Evolutionary conservation across 495 filamentous ascomycete genomes (phyloP).

Genomic region (Mytilinidion resinicola): DNA sequence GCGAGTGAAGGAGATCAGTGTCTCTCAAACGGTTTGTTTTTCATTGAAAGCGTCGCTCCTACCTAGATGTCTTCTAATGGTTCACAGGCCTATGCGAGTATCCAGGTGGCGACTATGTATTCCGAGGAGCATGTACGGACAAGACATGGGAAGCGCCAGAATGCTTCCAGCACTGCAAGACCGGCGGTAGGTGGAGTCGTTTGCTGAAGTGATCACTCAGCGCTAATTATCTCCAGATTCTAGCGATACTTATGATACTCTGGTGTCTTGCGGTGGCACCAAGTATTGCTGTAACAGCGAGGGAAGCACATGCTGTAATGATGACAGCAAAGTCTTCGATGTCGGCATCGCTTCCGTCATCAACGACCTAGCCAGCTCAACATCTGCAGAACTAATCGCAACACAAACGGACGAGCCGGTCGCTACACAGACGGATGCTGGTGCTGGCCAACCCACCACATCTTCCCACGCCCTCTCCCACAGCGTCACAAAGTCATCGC

Average conservation of each 20-base stretch:
- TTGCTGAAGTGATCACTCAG: too few species aligned
- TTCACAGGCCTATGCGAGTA: slow-evolving; percentile 13
- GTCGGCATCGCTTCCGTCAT: slow-evolving; percentile 9
- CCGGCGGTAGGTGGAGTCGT: slow-evolving; percentile 7
- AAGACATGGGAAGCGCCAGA: slow-evolving; percentile 8
- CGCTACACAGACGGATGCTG: neutral
- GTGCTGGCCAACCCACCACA: neutral
- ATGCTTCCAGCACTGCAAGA: slow-evolving; percentile 22
- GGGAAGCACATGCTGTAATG: slow-evolving; percentile 21
- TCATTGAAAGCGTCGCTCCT: too few species aligned
- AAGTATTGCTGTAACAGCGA: slow-evolving; percentile 19
- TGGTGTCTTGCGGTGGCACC: slow-evolving; percentile 13
- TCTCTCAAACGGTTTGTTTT: slow-evolving; percentile 13
- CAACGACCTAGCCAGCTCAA: slow-evolving; percentile 7
- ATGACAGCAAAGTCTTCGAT: slow-evolving; percentile 19
- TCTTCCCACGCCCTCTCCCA: neutral
- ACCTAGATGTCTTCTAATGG: neutral
- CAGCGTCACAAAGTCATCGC: neutral
- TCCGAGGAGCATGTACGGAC: slow-evolving; percentile 19
- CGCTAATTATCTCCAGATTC: too few species aligned
- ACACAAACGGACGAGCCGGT: neutral
- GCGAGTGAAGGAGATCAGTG: slow-evolving; percentile 17
- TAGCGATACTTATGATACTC: slow-evolving; percentile 1
- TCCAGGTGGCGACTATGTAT: slow-evolving; percentile 6
- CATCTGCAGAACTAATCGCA: neutral